Evolutionary conservation across 148 eudicot species (phyloP), one percentile per base, ranked within the genome.

Genomic region (Vaccinium corymbosum): DNA sequence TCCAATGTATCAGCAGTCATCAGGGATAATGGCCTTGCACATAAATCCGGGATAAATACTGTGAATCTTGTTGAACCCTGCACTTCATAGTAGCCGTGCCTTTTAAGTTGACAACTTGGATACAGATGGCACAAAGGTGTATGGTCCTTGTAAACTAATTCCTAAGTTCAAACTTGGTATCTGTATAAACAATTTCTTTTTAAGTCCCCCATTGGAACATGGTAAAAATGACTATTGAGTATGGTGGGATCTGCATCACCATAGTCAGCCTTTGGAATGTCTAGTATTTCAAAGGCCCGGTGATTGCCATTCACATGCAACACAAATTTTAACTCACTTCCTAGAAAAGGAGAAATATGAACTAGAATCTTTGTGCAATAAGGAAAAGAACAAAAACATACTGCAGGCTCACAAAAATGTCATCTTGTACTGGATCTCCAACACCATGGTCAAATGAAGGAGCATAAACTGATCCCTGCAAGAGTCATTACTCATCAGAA

Each of bases 381-480:
- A 14, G 51, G 46, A 68, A 68, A 35, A 76, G 79, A 78, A 29
- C 49, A 48, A 82, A 27, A 55, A 88, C 98, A 88, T 86, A 97
- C 99, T 92, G 94, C 85, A 88, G 90, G 88, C 88, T 89, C 81
- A 97, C 94, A 87, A 92, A 97, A 85, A 97, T 91, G 84, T 94
- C 99, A 88, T 95, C 98, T 90, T 97, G 94, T 56, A 95, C 84
- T 35, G 99, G 99, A 89, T 97, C 99, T 84, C 99, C 99, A 75
- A 94, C 93, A 22, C 98, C 96, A 87, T 97, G 99, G 89, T 97
- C 96, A 90, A 97, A 97, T 29, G 99, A 97, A 72, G 99, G 99
- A 57, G 86, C 98, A 90, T 88, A 94, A 55, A 92, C 98, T 55
- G 93, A 94, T 87, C 99, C 99, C 99, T 97, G 88, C 15, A 86